phyloP scores from a whole-genome alignment of 2,329 filamentous ascomycete genomes.

The Cladosporium sp. region DNA sequence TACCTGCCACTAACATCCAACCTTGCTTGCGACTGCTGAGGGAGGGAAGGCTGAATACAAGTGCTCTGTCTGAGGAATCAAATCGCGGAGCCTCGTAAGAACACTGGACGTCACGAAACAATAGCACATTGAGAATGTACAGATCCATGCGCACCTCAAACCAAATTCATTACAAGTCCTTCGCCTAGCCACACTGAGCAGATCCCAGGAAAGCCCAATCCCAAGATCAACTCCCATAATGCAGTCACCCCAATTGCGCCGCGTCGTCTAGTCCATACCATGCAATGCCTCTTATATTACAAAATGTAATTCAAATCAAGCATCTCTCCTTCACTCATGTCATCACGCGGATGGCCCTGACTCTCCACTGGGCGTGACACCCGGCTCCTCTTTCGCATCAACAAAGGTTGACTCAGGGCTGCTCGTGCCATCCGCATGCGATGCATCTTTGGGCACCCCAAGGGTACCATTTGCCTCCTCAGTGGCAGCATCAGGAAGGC shows the following conservation, averaged over 20 bases:
- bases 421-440: slow-evolving; percentile 15
- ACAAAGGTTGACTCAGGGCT: slow-evolving; percentile 28
- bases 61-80: no score
- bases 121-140: no score
- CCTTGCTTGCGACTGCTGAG: no score
- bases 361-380: slow-evolving; percentile 10
- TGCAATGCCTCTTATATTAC: not conserved
- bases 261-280: not conserved
- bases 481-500: slow-evolving; percentile 26
- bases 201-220: no score
- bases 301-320: not conserved
- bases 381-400: slow-evolving; percentile 28
- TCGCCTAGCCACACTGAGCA: no score
- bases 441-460: slow-evolving; percentile 15
- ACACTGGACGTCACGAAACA: no score
- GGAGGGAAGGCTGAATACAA: no score
- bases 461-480: slow-evolving; percentile 8
- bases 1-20: no score
- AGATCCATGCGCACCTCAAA: no score
- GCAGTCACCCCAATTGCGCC: not conserved
- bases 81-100: no score
- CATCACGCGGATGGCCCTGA: not conserved
- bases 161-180: no score
- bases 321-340: not conserved
- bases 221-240: no score